phyloP scores from a whole-genome alignment of 352 stramenopile genomes.

The Globisporangium nunn region DNA sequence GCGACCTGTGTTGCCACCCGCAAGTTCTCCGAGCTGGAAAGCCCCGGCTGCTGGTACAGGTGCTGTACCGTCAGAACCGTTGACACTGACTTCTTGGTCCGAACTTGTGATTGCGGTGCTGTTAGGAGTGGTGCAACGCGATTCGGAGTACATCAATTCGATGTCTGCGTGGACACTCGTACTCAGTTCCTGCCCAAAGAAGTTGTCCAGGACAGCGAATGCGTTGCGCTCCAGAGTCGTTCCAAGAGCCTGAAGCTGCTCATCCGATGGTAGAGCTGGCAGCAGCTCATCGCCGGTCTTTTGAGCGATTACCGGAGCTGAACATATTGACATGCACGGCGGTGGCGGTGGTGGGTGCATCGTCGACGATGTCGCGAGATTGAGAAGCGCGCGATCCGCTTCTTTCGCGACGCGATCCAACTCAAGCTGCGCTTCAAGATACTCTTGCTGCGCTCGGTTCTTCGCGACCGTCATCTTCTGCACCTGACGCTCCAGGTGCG shows the following conservation, averaged over 20 bases:
- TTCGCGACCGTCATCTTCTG: constrained; percentile 14
- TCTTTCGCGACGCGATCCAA: constrained; percentile 22
- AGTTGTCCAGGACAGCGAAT: constrained; percentile 28
- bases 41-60: not conserved
- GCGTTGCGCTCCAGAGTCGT: constrained; percentile 10
- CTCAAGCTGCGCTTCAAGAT: constrained; percentile 16
- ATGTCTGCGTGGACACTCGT: constrained; percentile 14
- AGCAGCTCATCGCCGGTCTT: constrained; percentile 17
- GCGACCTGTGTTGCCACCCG: constrained; percentile 31
- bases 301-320: not conserved
- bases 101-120: not conserved
- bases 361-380: constrained; percentile 16
- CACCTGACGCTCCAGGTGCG: constrained; percentile 21
- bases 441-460: constrained; percentile 20
- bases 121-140: not conserved
- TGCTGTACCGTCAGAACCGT: not conserved
- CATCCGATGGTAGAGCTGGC: constrained; percentile 14
- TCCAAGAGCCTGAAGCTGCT: constrained; percentile 13
- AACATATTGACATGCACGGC: not conserved
- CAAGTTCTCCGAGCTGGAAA: constrained; percentile 31
- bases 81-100: no score
- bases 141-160: constrained; percentile 16
- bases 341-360: not conserved
- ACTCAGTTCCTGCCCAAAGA: constrained; percentile 18
- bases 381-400: constrained; percentile 27